Conservation (phyloP, 768 basidiomycete species). For the Tricholoma furcatifolium region DNA sequence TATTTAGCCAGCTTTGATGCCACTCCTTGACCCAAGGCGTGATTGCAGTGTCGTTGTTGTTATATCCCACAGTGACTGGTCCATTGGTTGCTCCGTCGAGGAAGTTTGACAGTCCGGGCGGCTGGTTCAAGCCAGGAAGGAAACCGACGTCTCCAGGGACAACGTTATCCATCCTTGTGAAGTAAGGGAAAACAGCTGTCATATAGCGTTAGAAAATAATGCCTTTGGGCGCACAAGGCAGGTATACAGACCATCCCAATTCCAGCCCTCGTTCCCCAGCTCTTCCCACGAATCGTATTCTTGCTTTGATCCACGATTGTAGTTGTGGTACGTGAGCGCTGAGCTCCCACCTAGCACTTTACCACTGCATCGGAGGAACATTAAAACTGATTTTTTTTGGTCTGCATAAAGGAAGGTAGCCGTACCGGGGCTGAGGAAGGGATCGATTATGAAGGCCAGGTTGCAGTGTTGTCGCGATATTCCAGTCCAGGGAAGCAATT, state of each 20-base stretch:
- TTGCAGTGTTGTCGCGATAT: slow-evolving; percentile 7
- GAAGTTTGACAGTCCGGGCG: slow-evolving; percentile 8
- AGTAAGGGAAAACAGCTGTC: slow-evolving; percentile 16
- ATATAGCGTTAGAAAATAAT: background rate
- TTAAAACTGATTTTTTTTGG: background rate
- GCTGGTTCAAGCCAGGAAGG: slow-evolving; percentile 6
- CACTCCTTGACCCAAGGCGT: slow-evolving; percentile 13
- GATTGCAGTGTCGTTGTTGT: slow-evolving; percentile 10
- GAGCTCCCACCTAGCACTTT: slow-evolving; percentile 18
- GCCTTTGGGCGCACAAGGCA: background rate
- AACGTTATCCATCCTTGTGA: slow-evolving; percentile 16
- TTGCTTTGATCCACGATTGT: slow-evolving; percentile 10
- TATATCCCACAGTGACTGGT: slow-evolving; percentile 15
- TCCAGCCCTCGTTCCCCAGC: slow-evolving; percentile 24
- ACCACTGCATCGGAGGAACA: slow-evolving; percentile 7
- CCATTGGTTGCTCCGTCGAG: slow-evolving; percentile 12
- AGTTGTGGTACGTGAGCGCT: slow-evolving; percentile 13
- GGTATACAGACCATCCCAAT: slow-evolving; percentile 14
- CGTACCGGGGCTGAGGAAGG: slow-evolving; percentile 17
- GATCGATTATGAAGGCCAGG: slow-evolving; percentile 10
- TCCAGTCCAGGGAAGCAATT: slow-evolving; percentile 12
- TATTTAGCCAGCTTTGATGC: slow-evolving; percentile 12
- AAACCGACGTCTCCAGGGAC: slow-evolving; percentile 8
- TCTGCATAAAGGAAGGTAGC: background rate
- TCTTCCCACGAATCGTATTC: slow-evolving; percentile 20